Evolutionary conservation across 345 rosid species (phyloP), one percentile per base, ranked within the genome.

Genomic region (Citrus medica): DNA sequence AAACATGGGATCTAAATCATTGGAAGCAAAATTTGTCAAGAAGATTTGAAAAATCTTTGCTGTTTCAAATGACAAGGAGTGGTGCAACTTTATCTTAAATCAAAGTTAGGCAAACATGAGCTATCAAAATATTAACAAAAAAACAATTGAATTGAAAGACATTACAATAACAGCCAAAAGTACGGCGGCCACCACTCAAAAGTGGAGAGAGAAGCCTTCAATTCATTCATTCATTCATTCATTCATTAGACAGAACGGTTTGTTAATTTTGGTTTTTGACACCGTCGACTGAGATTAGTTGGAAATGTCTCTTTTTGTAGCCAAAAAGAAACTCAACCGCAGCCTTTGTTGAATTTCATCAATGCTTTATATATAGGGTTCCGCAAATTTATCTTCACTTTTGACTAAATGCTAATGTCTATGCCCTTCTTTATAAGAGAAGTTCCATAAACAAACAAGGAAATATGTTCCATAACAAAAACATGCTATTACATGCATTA

Each of bases 291-390:
- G 59, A 61, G 55, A 55, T 61, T 77, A 58, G 83, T 77, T 77
- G 84, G 46, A 62, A 25, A 5, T 60, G 76, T 24, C 62, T 48
- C 74, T 19, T 25, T 66, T 37, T 77, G 79, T 71, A 61, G 67
- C 80, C 73, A 16, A 2, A 72, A 71, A 25, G 62, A 12, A 42
- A 69, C 77, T 24, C 25, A 58, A 32, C 14, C 68, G 89, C 86
- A 78, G 86, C 79, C 73, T 46, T 83, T 66, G 59, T 86, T 86
- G 89, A 86, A 75, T 53, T 1, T 60, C 37, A 40, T n/a, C 59
- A 12, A 9, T 4, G 25, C 12, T 38, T 25, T 9, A 46, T 16
- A n/a, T 24, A 37, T 72, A 25, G 53, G 38, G 81, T 58, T 24
- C 55, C 51, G 58, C 22, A 53, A 28, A 25, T 24, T 19, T 61